Evolutionary conservation across 345 rosid genomes (phyloP).

Genomic region (Linum tenue): DNA sequence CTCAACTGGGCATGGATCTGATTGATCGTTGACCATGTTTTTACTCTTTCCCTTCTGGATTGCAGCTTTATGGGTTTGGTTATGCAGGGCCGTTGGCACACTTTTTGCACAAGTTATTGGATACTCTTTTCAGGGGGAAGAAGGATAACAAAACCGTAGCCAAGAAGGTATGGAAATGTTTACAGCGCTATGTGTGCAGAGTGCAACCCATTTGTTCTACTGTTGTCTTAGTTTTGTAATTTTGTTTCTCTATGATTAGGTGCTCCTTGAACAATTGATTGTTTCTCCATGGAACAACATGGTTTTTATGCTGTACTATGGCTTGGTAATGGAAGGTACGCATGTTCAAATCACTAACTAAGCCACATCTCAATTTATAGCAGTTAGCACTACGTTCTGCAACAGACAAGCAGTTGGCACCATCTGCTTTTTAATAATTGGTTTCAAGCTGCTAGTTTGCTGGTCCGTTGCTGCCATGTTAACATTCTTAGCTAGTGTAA

Average conservation of each 20-base stretch:
- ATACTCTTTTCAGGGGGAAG: constrained; percentile 60
- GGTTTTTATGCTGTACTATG: constrained; percentile 77
- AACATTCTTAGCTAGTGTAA: too few species aligned
- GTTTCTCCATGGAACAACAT: constrained; percentile 86
- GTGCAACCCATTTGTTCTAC: not conserved
- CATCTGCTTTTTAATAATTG: too few species aligned
- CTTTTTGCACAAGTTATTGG: constrained; percentile 77
- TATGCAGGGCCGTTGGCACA: constrained; percentile 92
- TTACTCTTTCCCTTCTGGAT: constrained; percentile 4
- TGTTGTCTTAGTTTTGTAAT: not conserved
- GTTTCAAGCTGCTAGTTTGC: too few species aligned
- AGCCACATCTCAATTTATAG: not conserved
- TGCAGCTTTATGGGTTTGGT: constrained; percentile 79
- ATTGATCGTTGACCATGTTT: not conserved
- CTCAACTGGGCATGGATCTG: not conserved
- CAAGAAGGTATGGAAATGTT: constrained; percentile 47
- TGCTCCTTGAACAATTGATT: constrained; percentile 74
- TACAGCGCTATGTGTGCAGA: not conserved
- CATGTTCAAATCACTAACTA: not conserved
- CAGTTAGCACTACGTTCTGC: not conserved
- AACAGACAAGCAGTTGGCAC: too few species aligned
- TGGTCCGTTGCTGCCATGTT: too few species aligned
- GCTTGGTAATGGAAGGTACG: constrained; percentile 80
- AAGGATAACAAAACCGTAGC: constrained; percentile 65
- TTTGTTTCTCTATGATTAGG: constrained; percentile 30